Conservation (phyloP, 306 rosid species). For the Lathyrus aphaca region DNA sequence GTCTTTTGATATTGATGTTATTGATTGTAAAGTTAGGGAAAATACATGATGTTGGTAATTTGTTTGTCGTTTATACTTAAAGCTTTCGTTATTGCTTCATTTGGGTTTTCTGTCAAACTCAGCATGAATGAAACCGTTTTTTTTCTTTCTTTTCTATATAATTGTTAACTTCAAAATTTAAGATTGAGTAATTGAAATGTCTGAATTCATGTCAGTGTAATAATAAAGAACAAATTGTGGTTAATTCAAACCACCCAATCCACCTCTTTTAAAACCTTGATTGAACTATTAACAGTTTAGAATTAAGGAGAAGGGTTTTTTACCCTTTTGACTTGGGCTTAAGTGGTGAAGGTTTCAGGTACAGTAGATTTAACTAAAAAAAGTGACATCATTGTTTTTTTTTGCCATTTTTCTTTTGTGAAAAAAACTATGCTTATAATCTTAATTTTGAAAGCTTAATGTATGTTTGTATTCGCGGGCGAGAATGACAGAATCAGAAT, state of each 20-base stretch:
- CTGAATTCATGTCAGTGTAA: conserved; percentile 19
- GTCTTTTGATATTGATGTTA: conserved; percentile 3
- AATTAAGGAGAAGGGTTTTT: conserved; percentile 8
- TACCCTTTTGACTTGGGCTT: conserved; percentile 13
- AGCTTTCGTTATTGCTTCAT: background rate
- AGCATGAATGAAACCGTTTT: background rate
- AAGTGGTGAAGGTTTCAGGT: conserved; percentile 19
- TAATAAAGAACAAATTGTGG: background rate
- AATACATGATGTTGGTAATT: background rate
- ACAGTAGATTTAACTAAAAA: conserved; percentile 39
- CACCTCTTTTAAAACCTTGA: background rate
- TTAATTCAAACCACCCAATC: no score
- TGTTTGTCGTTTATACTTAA: conserved; percentile 5
- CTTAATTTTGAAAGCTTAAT: conserved; percentile 5
- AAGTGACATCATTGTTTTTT: conserved; percentile 21
- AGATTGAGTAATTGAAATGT: conserved; percentile 33
- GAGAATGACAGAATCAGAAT: no score
- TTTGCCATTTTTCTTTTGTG: conserved; percentile 23
- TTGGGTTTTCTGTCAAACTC: conserved; percentile 23
- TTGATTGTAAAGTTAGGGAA: background rate
- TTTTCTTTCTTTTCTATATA: background rate
- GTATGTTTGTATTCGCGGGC: no score
- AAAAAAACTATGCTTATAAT: background rate
- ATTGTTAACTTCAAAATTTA: background rate
- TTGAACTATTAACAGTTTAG: conserved; percentile 28